A percentile compares a stretch with the other conserved stretches of the same genome.
These are phyloP conservation scores for Eragrostis tef DNA, from an alignment of 202 grass and related monocot genomes.

Conservation along the genomic window DNA sequence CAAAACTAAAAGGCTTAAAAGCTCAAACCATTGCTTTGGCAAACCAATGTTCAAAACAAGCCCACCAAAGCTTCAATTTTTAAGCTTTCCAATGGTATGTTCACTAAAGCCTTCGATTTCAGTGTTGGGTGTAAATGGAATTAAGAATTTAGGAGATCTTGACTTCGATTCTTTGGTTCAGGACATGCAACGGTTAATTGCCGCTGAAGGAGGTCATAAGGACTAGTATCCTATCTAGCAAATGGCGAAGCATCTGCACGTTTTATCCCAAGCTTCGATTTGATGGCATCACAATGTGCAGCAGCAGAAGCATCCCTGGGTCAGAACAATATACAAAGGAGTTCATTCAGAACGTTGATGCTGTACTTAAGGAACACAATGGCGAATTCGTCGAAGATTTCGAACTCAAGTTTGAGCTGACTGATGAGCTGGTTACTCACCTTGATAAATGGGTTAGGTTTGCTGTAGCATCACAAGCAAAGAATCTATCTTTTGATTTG, in stretches of 20 bases:
- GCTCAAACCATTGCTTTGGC: conserved; percentile 6
- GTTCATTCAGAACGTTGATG: background rate
- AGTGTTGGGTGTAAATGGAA: background rate
- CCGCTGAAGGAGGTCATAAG: background rate
- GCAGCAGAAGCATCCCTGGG: background rate
- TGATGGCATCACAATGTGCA: conserved; percentile 12
- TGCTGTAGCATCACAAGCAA: no score
- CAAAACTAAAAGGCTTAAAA: background rate
- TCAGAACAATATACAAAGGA: background rate
- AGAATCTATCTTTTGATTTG: no score
- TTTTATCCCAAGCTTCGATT: conserved; percentile 25
- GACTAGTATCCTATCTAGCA: conserved; percentile 8
- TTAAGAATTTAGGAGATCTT: background rate
- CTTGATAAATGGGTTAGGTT: no score
- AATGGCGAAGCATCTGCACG: background rate
- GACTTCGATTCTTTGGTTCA: background rate
- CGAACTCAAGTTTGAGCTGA: background rate
- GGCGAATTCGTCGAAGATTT: conserved; percentile 3
- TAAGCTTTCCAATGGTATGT: background rate
- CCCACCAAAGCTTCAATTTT: background rate
- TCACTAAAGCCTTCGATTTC: background rate
- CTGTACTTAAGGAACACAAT: background rate
- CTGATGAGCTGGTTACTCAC: no score
- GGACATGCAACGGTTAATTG: background rate
- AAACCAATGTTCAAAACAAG: background rate